Evolutionary conservation across 164 flowering plant genomes (phyloP), one percentile per base, ranked within the genome.

Genomic region (Hamamelis virginiana): DNA sequence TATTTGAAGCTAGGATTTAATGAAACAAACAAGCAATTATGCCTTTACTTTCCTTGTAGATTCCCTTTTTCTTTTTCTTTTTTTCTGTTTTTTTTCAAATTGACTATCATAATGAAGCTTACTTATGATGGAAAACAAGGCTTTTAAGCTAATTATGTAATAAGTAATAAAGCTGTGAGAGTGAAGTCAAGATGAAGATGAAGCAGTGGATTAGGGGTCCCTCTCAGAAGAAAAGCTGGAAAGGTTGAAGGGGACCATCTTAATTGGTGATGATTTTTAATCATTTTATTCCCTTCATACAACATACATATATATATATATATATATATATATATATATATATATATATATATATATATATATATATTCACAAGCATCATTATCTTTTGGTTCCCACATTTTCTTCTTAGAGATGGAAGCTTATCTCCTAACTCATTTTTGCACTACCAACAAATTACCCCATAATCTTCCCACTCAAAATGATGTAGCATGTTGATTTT

Each of bases 301-400:
- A n/a, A n/a, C n/a, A n/a, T n/a, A n/a, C n/a, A 6, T 19, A 10
- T 10, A 23, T 25, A 18, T 9, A 15, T 10, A 44, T n/a, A 53
- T 62, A 61, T 1, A 6, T 19, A 10, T 10, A 23, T 25, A 18
- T 9, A 15, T 10, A 44, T n/a, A 53, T 62, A 61, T 1, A 6
- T 19, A 10, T 10, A 23, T 25, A 18, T 9, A 15, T 10, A 44
- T n/a, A 6, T 19, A 10, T 10, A 23, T 25, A 18, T 9, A 15
- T 10, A 44, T n/a, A 53, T 62, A 61, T 1, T n/a, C n/a, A 26
- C 21, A 27, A 38, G 61, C 33, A 67, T 22, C 67, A 53, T 61
- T 70, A 52, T 67, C 66, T 59, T 71, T 47, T 44, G 21, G 56
- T 26, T 64, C 66, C 14, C 41, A 62, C 67, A 53, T 52, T 18